Evolutionary conservation across 2,329 filamentous ascomycete genomes (phyloP).

Genomic region (Emmonsiellopsis sp.): DNA sequence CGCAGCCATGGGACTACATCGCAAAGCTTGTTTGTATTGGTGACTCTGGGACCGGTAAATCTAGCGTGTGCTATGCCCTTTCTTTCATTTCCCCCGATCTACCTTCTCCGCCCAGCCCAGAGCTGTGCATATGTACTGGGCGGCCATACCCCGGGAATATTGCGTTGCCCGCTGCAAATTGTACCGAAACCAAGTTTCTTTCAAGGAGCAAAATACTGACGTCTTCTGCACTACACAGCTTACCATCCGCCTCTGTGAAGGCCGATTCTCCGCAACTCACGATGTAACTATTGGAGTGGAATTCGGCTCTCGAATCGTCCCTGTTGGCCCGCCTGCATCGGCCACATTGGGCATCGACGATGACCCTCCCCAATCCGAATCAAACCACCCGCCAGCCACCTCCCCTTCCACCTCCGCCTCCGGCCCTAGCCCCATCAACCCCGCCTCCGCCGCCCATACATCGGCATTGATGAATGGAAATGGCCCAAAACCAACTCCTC

Average conservation of each 20-base stretch:
- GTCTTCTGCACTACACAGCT: conserved; percentile 42
- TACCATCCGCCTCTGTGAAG: conserved; percentile 92
- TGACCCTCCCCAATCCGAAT: conserved; percentile 7
- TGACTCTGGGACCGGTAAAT: conserved; percentile 94
- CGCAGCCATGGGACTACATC: conserved; percentile 87
- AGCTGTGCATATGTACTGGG: no score
- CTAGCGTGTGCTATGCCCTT: conserved; percentile 42
- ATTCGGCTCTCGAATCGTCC: conserved; percentile 86
- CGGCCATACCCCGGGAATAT: no score
- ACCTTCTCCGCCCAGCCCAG: not conserved
- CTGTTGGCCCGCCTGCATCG: conserved; percentile 73
- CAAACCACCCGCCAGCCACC: not conserved
- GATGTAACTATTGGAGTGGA: conserved; percentile 97
- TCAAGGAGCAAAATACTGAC: conserved; percentile 6
- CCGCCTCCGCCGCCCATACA: not conserved
- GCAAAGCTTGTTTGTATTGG: conserved; percentile 97
- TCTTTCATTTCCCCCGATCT: conserved; percentile 7
- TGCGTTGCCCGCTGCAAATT: no score
- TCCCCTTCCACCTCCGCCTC: conserved; percentile 2
- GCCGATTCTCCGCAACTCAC: conserved; percentile 86
- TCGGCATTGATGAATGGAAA: conserved; percentile 1
- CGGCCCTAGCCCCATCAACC: conserved; percentile 6
- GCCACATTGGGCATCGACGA: conserved; percentile 47
- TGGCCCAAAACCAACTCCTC: conserved; percentile 10
- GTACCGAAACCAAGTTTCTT: no score